These are phyloP conservation scores for Cryphonectria carpinicola DNA, from an alignment of 2,329 filamentous ascomycete genomes.

Conservation along the genomic window DNA sequence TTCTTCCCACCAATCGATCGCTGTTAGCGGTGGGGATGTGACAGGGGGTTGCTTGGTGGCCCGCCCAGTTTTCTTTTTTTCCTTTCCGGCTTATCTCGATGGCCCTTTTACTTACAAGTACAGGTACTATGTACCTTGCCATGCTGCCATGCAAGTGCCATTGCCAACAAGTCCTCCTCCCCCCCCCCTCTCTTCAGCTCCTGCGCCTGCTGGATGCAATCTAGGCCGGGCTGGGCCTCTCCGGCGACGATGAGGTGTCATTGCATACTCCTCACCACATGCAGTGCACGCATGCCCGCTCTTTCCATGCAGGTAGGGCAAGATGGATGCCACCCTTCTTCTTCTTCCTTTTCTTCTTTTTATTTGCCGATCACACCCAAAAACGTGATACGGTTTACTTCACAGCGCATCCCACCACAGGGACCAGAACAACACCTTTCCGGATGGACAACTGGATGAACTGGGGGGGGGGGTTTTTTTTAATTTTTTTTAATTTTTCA, in stretches of 20 bases:
- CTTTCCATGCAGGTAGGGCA: neutral
- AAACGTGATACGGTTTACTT: no score
- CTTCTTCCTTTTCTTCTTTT: no score
- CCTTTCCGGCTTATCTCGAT: no score
- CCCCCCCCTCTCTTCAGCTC: no score
- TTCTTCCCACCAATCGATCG: neutral
- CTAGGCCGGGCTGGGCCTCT: neutral
- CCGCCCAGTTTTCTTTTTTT: neutral
- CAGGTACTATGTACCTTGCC: no score
- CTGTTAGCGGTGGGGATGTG: neutral
- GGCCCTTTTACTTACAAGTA: no score
- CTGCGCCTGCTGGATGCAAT: neutral
- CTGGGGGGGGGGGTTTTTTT: no score
- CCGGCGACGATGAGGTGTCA: constrained; percentile 4
- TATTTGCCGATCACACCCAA: no score
- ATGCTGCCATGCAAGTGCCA: no score
- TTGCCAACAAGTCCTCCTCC: neutral
- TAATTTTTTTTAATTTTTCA: neutral
- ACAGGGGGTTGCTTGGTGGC: neutral
- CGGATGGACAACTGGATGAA: neutral
- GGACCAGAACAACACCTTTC: neutral
- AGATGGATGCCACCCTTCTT: neutral
- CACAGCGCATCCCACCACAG: neutral
- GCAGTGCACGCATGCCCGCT: neutral
- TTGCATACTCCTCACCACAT: neutral